A percentile compares a stretch with the other conserved stretches of the same genome.
Conservation (phyloP, 2,329 filamentous ascomycete species). For the Elsinoe batatas region DNA sequence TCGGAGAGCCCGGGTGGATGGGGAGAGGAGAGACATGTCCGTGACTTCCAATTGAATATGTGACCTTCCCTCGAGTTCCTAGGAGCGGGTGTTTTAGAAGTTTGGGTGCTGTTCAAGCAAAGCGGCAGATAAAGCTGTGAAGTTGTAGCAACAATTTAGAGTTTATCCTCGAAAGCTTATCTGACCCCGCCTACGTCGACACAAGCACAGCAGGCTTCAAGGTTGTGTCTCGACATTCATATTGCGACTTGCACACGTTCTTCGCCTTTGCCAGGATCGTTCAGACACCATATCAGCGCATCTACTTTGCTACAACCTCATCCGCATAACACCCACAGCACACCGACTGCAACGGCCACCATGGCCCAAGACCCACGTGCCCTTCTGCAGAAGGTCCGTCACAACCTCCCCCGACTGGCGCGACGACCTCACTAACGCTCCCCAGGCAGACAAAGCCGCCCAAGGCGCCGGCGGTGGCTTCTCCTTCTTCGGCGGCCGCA, state of each 20-base stretch:
- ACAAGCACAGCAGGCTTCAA: not conserved
- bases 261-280: not conserved
- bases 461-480: conserved; percentile 69
- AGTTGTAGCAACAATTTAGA: not conserved
- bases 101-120: not conserved
- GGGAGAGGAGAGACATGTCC: not conserved
- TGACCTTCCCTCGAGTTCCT: not conserved
- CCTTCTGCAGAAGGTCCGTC: conserved; percentile 62
- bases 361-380: conserved; percentile 73
- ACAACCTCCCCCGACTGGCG: conserved; percentile 12
- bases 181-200: not conserved
- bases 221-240: not conserved
- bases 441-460: conserved; percentile 76
- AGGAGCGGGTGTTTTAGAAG: not conserved
- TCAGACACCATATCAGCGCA: not conserved
- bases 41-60: not conserved
- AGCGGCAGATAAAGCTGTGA: too few species aligned
- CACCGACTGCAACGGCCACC: conserved; percentile 10
- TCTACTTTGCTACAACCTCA: not conserved
- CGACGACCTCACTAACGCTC: conserved; percentile 16
- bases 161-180: not conserved
- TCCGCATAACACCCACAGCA: not conserved
- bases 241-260: not conserved
- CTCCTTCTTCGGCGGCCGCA: conserved; percentile 75
- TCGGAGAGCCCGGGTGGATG: not conserved